Base-by-base conservation (phyloP, 2,329 filamentous ascomycete species). In the Ophiosphaerella narmari region DNA sequence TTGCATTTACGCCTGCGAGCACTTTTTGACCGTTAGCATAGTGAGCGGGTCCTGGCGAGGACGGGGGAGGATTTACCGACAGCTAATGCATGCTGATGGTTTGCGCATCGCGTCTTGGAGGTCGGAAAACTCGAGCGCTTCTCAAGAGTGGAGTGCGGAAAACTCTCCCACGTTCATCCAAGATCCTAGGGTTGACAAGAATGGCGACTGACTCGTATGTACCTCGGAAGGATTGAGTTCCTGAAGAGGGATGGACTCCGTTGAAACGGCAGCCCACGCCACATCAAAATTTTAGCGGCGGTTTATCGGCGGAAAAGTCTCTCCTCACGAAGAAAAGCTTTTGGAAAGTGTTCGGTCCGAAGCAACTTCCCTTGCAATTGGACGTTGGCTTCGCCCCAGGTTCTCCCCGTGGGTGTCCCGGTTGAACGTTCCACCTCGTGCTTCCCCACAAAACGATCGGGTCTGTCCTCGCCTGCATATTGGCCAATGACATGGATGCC, bases 1-100 rank as follows among this genome's bases (percentile, higher is more conserved):
- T 48, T 60, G 57, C 61, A 64, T 44, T 61, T 62, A 37, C 61
- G 61, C 33, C 61, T 55, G 26, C 61, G 57, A 44, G 61, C 26
- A 9, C 57, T 31, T 59, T 64, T 12, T 21, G 26, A 39, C 39
- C 35, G 34, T 55, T 42, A 59, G 52, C 47, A 39, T 45, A 2
- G 42, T 35, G n/a, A 8, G 7, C 26, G 11, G 11, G 34, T 18
- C 2, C 16, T 36, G 7, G 13, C 33, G 18, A 32, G 16, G 26
- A 6, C 33, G 35, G 18, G 18, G 9, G 37, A 34, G 35, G 47
- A 42, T 53, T 58, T 62, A 62, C 61, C 61, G 61, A 50, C 61
- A 64, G 24, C 39, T 49, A 42, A 37, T 55, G 40, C 61, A 64
- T 23, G 61, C 61, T 31, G 61, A 62, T 33, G 61, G 61, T 56